Conservation (phyloP, 352 stramenopile genomes). For the Sclerospora graminicola region DNA sequence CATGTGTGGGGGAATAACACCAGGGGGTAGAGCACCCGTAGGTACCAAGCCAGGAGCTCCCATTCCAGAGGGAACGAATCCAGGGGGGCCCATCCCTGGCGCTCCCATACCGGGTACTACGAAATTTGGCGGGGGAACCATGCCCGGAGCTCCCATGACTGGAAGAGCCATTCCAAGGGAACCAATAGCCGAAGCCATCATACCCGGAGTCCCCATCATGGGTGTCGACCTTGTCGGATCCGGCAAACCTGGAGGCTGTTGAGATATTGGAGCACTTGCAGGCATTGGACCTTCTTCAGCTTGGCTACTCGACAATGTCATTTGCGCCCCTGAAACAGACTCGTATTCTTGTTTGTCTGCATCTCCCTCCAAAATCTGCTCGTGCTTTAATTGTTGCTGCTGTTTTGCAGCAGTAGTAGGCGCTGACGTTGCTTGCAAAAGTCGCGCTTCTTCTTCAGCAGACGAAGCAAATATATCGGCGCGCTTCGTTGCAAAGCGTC, state of each 20-base stretch:
- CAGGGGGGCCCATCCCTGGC: slow-evolving; percentile 18
- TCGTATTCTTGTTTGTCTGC: slow-evolving; percentile 28
- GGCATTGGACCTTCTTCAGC: slow-evolving; percentile 6
- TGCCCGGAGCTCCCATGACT: slow-evolving; percentile 17
- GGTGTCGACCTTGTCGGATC: neutral
- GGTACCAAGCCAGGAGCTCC: slow-evolving; percentile 12
- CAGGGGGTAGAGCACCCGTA: slow-evolving; percentile 3
- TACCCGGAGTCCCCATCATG: slow-evolving; percentile 10
- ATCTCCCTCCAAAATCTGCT: slow-evolving; percentile 36
- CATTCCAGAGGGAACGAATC: slow-evolving; percentile 20
- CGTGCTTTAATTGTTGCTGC: slow-evolving; percentile 11
- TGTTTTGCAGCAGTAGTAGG: slow-evolving; percentile 9
- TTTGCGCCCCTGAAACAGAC: slow-evolving; percentile 1
- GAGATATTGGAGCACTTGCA: slow-evolving; percentile 4
- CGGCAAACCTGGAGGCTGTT: slow-evolving; percentile 8
- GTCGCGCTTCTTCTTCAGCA: slow-evolving; percentile 66
- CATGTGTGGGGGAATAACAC: slow-evolving; percentile 18
- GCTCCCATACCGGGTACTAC: slow-evolving; percentile 11
- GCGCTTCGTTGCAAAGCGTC: slow-evolving; percentile 85
- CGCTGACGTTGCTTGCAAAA: slow-evolving; percentile 41
- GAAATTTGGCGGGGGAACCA: slow-evolving; percentile 12
- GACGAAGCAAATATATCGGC: slow-evolving; percentile 91
- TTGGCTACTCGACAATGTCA: slow-evolving; percentile 1
- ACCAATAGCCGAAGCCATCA: neutral
- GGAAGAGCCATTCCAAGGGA: slow-evolving; percentile 3